These are phyloP conservation scores for Tricholoma hemisulphureum DNA, from an alignment of 768 basidiomycete species.

Conservation along the genomic window DNA sequence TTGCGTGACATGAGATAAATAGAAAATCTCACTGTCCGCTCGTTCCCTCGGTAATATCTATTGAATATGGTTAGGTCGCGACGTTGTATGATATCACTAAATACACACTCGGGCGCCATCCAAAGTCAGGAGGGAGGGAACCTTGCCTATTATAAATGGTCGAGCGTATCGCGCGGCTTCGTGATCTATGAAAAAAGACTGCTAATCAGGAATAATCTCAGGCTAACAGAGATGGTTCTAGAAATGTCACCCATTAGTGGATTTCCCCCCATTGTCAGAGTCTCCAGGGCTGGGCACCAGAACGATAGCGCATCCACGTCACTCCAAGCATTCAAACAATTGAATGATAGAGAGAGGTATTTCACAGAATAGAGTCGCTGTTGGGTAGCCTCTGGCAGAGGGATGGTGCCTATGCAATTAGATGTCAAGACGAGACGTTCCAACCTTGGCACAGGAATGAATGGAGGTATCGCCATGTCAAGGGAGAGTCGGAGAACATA, in stretches of 20 bases:
- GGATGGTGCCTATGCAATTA: slow-evolving; percentile 56
- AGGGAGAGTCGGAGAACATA: slow-evolving; percentile 37
- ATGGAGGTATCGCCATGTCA: slow-evolving; percentile 7
- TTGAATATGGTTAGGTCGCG: slow-evolving; percentile 5
- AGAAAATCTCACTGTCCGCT: slow-evolving; percentile 80
- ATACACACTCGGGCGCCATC: slow-evolving; percentile 63
- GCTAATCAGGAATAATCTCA: slow-evolving; percentile 5
- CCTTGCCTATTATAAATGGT: slow-evolving; percentile 62
- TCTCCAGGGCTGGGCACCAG: slow-evolving; percentile 70
- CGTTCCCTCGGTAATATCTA: slow-evolving; percentile 73
- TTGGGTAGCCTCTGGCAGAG: slow-evolving; percentile 31
- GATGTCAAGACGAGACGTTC: slow-evolving; percentile 63
- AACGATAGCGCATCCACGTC: slow-evolving; percentile 60
- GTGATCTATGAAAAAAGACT: slow-evolving; percentile 30
- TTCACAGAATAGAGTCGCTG: slow-evolving; percentile 38
- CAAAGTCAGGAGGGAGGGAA: slow-evolving; percentile 59
- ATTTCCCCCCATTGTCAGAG: slow-evolving; percentile 61
- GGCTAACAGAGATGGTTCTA: slow-evolving; percentile 1
- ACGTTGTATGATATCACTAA: background rate
- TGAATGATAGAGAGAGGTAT: slow-evolving; percentile 64
- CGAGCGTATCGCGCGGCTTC: slow-evolving; percentile 43
- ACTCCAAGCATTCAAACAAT: slow-evolving; percentile 56
- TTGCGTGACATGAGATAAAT: slow-evolving; percentile 63
- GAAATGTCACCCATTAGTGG: slow-evolving; percentile 56
- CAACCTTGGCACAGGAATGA: slow-evolving; percentile 45